These are phyloP conservation scores for Puccinia polysora DNA, from an alignment of 1,284 basidiomycete genomes.

Conservation along the genomic window DNA sequence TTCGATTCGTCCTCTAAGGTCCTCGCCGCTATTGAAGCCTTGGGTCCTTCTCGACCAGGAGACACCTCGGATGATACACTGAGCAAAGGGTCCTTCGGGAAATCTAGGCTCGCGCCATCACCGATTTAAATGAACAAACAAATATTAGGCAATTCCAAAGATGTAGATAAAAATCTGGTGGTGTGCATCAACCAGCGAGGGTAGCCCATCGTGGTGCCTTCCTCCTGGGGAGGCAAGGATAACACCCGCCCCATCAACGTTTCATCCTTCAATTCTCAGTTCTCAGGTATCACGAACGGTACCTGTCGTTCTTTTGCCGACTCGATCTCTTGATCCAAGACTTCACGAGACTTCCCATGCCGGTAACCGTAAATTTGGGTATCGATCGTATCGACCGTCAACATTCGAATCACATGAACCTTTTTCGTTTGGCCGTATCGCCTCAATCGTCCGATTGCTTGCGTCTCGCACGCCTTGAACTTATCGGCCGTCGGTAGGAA, in stretches of 20 bases:
- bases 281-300: constrained; percentile 36
- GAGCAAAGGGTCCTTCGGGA: no score
- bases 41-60: no score
- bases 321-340: constrained; percentile 29
- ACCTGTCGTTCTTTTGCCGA: constrained; percentile 22
- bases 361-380: constrained; percentile 63
- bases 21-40: no score
- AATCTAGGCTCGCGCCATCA: no score
- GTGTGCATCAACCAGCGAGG: no score
- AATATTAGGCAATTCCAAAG: no score
- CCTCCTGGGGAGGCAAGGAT: not conserved
- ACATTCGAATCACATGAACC: constrained; percentile 74
- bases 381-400: constrained; percentile 78
- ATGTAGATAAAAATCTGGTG: no score
- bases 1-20: no score
- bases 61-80: no score
- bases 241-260: no score
- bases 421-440: constrained; percentile 77
- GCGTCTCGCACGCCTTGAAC: constrained; percentile 79
- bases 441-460: constrained; percentile 80
- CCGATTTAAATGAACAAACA: no score
- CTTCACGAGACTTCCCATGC: constrained; percentile 26
- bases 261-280: no score
- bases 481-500: constrained; percentile 69
- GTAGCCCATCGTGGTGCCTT: not conserved